A percentile compares a stretch with the other conserved stretches of the same genome.
Conservation (phyloP, 225 moss, liverwort and hornwort species). For the Bryum argenteum region DNA sequence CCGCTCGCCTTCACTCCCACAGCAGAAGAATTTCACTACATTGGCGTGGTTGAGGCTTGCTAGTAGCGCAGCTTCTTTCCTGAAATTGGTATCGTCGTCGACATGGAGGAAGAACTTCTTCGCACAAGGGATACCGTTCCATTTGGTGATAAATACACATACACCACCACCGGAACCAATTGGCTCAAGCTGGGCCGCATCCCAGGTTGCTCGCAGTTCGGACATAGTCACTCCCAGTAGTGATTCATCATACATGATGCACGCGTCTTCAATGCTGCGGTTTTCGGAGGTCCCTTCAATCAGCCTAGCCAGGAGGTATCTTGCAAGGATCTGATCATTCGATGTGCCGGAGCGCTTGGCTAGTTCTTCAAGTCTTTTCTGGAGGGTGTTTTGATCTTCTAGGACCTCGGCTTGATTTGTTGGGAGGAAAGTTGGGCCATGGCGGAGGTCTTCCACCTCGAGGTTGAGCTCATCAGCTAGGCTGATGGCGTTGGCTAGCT, state of each 20-base stretch:
- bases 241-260: conserved; percentile 11
- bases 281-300: not conserved
- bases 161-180: not conserved
- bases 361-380: not conserved
- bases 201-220: conserved; percentile 14
- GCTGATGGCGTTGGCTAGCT: conserved; percentile 9
- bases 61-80: conserved; percentile 18
- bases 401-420: not conserved
- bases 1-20: conserved; percentile 4
- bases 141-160: conserved; percentile 14
- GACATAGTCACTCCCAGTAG: not conserved
- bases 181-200: not conserved
- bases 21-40: conserved; percentile 21
- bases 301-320: conserved; percentile 9
- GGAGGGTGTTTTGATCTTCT: not conserved
- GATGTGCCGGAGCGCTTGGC: conserved; percentile 8
- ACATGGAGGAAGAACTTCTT: conserved; percentile 16
- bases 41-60: conserved; percentile 25
- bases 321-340: conserved; percentile 9
- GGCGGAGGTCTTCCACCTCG: conserved; percentile 18
- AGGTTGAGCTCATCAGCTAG: not conserved
- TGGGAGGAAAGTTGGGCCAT: not conserved
- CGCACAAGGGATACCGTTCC: conserved; percentile 22
- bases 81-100: not conserved
- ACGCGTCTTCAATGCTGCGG: not conserved